Evolutionary conservation across 1,284 basidiomycete species (phyloP), one percentile per base, ranked within the genome.

Genomic region (Ganoderma boninense): DNA sequence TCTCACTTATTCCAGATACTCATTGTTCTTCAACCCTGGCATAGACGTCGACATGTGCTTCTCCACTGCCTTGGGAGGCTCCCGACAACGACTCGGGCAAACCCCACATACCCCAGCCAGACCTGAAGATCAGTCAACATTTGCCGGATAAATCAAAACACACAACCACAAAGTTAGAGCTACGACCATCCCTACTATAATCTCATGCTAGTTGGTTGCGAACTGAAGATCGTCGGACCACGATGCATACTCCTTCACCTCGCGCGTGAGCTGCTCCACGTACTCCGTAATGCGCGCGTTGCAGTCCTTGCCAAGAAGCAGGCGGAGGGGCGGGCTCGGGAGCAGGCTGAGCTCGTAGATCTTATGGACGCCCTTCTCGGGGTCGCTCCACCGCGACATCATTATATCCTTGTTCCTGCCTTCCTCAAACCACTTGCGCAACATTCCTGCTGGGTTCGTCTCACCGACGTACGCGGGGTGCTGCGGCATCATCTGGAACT

Each of bases 141-240:
- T 43, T 4, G 42, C 10, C 10, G 42, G 13, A 43, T 2, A 43
- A 43, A 43, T 2, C 42, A 44, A 44, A 4, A 4, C 23, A 52
- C 49, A 4, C 23, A n/a, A 52, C 23, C 49, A 52, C 49, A 52
- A 23, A 52, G 8, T 26, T 49, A 3, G 14, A 35, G 43, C 43
- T 16, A 5, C 43, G 4, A 44, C 35, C 35, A 7, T 35, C 35
- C 35, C 35, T 10, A 49, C 0, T 10, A 10, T 7, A 7, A 7
- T 35, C 35, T 52, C 7, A n/a, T 23, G 49, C 49, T 52, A 52
- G 8, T 52, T 52, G 49, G 10, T 13, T 10, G 23, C 49, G 49
- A 11, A 52, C 7, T 23, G 23, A 52, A 73, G 23, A 43, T 69
- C 65, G 18, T 81, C 76, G 23, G 81, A 78, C 80, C 80, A 82